These are phyloP conservation scores for Umbelopsis isabellina DNA, from an alignment of 192 early-diverging fungal genomes.

Conservation along the genomic window DNA sequence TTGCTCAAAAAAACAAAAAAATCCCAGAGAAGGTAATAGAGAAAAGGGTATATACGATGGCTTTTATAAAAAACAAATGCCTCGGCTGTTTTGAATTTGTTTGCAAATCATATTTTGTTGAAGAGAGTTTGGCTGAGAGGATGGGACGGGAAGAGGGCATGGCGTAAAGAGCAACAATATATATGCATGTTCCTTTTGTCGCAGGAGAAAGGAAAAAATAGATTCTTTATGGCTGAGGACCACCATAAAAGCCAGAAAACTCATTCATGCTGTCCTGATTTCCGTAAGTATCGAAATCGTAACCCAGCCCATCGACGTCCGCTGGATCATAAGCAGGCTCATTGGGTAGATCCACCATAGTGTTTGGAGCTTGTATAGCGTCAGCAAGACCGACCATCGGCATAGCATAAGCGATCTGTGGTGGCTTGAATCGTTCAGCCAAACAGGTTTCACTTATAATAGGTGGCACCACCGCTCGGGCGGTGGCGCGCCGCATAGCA, in stretches of 20 bases:
- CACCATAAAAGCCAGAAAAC: background rate
- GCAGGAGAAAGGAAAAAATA: too few relatives aligned
- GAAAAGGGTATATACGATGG: background rate
- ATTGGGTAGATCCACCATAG: background rate
- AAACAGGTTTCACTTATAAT: conserved; percentile 11
- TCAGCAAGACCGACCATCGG: background rate
- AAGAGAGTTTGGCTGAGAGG: background rate
- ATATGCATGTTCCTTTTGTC: too few relatives aligned
- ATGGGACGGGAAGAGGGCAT: background rate
- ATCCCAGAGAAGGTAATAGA: background rate
- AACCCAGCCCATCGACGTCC: background rate
- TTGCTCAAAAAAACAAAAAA: background rate
- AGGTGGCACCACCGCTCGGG: background rate
- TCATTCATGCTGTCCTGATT: background rate
- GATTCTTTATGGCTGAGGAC: background rate
- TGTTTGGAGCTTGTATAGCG: too few relatives aligned
- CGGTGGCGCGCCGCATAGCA: conserved; percentile 3
- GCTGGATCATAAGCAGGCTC: background rate
- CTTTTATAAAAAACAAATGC: too few relatives aligned
- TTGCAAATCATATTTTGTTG: too few relatives aligned
- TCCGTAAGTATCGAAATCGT: background rate
- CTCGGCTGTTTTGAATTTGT: too few relatives aligned
- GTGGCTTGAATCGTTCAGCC: background rate
- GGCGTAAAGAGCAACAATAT: too few relatives aligned
- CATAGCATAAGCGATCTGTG: background rate